Percentiles rank a stretch among this genome's conserved stretches.
phyloP scores from a whole-genome alignment of 176 grass and related monocot species.

The Avena sativa region DNA sequence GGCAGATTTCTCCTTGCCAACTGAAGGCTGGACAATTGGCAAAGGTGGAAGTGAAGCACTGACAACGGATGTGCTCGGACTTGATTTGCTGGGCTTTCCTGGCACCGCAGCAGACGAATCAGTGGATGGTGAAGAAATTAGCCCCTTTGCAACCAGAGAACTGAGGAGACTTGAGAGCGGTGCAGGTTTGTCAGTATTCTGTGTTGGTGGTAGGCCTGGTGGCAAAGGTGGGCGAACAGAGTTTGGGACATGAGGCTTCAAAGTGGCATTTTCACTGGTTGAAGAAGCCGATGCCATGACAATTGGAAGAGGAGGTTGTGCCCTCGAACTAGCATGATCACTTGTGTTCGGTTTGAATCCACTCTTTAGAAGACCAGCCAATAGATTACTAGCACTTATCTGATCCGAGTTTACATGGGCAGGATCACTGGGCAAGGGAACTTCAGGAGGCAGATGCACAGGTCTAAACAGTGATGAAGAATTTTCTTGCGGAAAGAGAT shows the following conservation, averaged over 20 bases:
- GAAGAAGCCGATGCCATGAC: conserved; percentile 41
- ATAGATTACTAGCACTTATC: conserved; percentile 55
- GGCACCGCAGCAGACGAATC: conserved; percentile 47
- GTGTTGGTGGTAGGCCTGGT: conserved; percentile 64
- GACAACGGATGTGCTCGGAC: conserved; percentile 24
- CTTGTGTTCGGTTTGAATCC: conserved; percentile 54
- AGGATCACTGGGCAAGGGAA: conserved; percentile 41
- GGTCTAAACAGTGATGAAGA: conserved; percentile 34
- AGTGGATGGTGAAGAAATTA: conserved; percentile 75
- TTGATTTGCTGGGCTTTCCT: conserved; percentile 40
- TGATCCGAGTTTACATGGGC: conserved; percentile 39
- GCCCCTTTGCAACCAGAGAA: conserved; percentile 91
- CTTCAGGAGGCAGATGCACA: conserved; percentile 44
- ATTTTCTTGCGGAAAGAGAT: conserved; percentile 45
- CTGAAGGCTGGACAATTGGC: conserved; percentile 28
- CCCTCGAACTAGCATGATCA: conserved; percentile 40
- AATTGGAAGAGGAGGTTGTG: conserved; percentile 54
- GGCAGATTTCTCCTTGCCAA: conserved; percentile 40
- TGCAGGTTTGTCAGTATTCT: conserved; percentile 45
- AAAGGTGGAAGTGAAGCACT: conserved; percentile 37
- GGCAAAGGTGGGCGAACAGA: conserved; percentile 68
- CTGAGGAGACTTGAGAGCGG: conserved; percentile 86
- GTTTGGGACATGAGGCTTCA: conserved; percentile 33
- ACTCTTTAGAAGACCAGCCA: conserved; percentile 73
- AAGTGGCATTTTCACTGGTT: conserved; percentile 39